Base-by-base conservation (phyloP, 352 stramenopile species). In the Pseudoperonospora humuli region DNA sequence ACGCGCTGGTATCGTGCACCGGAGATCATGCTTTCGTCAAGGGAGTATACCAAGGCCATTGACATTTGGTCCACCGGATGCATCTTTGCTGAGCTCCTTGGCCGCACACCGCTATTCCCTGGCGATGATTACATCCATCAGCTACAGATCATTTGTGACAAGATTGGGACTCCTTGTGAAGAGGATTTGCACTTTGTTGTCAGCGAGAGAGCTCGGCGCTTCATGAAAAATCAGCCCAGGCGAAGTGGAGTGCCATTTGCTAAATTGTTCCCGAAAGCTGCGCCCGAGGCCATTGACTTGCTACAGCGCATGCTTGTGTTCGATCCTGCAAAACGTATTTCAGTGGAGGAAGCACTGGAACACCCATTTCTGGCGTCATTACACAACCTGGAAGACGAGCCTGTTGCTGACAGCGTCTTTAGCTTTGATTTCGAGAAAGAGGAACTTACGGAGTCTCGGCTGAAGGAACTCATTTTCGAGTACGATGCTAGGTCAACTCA, bases 81-180 rank as follows among this genome's bases (percentile, higher is more conserved):
- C 65, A 97, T 97, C 57, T 95, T 97, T 36, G 87, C 84, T n/a
- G 89, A 97, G 56, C 53, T 97, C 23, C 67, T 97, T 1, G 80
- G 77, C 8, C 70, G 84, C 31, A 95, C 93, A 35, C 84, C 86
- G 32, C 70, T 97, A n/a, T 96, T 97, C 33, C 89, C 86, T 5
- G 89, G 89, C 1, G 91, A 99, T 42, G 95, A 99, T 66, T 99
- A 99, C 67, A 98, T 99, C 65, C 90, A 99, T 66, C 96, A 99
- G 69, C 90, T 99, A 34, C 83, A 96, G 67, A 91, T 97, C 57
- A 97, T 97, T 44, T 93, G 78, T 50, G 83, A 96, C 45, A 91
- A 94, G 45, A 72, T 97, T 25, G 88, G 88, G 25, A 94, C 81
- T 29, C 84, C 85, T 8, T 62, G 61, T 19, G 75, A 97, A 34